A percentile compares a stretch with the other conserved stretches of the same genome.
Evolutionary conservation across 225 moss, liverwort and hornwort genomes (phyloP).

Genomic region (Bryoerythrophyllum caledonicum): DNA sequence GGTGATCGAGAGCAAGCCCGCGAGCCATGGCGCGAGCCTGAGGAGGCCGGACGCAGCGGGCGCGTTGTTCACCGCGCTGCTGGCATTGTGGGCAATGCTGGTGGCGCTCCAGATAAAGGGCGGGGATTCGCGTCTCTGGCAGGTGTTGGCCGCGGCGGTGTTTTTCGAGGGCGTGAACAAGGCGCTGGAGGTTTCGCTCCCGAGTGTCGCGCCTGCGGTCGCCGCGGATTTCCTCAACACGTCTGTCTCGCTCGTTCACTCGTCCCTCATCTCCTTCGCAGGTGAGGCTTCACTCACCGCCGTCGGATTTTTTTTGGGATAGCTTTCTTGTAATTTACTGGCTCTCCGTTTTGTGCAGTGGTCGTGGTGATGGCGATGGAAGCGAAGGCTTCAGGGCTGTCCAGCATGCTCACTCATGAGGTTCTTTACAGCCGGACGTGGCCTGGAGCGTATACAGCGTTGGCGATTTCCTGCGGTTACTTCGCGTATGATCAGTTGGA

Average conservation of each 20-base stretch:
- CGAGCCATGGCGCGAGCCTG: neutral
- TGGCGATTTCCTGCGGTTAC: conserved; percentile 77
- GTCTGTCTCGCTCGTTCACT: conserved; percentile 83
- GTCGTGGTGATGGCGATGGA: conserved; percentile 57
- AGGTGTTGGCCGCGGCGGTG: conserved; percentile 50
- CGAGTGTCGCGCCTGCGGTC: conserved; percentile 21
- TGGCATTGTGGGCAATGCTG: conserved; percentile 56
- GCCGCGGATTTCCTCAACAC: conserved; percentile 78
- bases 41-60: conserved; percentile 48
- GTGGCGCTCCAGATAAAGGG: conserved; percentile 43
- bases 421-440: conserved; percentile 37
- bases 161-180: conserved; percentile 67
- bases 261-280: conserved; percentile 56
- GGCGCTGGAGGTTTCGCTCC: conserved; percentile 38
- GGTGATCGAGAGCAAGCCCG: conserved; percentile 13
- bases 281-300: conserved; percentile 56
- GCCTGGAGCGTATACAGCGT: conserved; percentile 50
- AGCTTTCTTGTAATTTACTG: neutral
- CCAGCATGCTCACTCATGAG: conserved; percentile 63
- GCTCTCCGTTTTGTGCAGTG: conserved; percentile 46
- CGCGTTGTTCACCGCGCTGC: conserved; percentile 48
- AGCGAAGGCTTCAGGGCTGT: conserved; percentile 34
- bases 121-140: conserved; percentile 57
- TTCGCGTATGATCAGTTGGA: conserved; percentile 94
- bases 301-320: too few relatives aligned